Conservation (phyloP, 495 filamentous ascomycete genomes). For the Talaromyces stipitatus region DNA sequence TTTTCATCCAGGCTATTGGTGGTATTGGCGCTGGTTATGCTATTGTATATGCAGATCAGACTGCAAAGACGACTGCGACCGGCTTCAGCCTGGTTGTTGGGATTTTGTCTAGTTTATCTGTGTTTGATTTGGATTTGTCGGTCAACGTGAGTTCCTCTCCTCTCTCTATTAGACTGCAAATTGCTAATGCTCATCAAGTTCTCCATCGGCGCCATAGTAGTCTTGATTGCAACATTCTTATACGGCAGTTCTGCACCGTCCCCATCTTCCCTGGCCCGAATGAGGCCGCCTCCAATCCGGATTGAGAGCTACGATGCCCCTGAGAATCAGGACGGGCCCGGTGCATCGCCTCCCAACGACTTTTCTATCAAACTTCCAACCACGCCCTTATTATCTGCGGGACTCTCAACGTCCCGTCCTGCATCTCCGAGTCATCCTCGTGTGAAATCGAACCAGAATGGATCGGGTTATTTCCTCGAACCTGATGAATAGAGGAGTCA, state of each 20-base stretch:
- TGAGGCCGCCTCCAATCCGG: conserved; percentile 65
- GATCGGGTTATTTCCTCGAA: conserved; percentile 3
- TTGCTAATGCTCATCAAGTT: conserved; percentile 51
- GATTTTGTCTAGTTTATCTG: conserved; percentile 72
- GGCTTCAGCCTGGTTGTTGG: conserved; percentile 83
- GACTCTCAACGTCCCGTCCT: conserved; percentile 58
- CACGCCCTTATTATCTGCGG: conserved; percentile 43
- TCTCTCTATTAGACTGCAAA: conserved; percentile 6
- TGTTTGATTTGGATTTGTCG: conserved; percentile 74
- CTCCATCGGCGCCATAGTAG: conserved; percentile 65
- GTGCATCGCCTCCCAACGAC: conserved; percentile 27
- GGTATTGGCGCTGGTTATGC: conserved; percentile 78
- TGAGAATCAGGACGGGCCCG: neutral
- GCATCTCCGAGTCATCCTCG: conserved; percentile 54
- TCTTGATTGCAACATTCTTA: conserved; percentile 74
- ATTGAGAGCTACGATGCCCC: conserved; percentile 69
- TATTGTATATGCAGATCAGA: conserved; percentile 81
- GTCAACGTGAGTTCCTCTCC: conserved; percentile 47
- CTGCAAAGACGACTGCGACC: conserved; percentile 85
- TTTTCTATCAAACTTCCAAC: conserved; percentile 45
- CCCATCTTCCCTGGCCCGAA: conserved; percentile 28
- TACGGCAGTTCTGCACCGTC: conserved; percentile 47
- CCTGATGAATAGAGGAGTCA: neutral
- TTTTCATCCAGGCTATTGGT: conserved; percentile 72
- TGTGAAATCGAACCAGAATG: conserved; percentile 27